A percentile compares a stretch with the other conserved stretches of the same genome.
These are phyloP conservation scores for Paramecium octaurelia DNA, from an alignment of 73 alveolate species.

Conservation along the genomic window DNA sequence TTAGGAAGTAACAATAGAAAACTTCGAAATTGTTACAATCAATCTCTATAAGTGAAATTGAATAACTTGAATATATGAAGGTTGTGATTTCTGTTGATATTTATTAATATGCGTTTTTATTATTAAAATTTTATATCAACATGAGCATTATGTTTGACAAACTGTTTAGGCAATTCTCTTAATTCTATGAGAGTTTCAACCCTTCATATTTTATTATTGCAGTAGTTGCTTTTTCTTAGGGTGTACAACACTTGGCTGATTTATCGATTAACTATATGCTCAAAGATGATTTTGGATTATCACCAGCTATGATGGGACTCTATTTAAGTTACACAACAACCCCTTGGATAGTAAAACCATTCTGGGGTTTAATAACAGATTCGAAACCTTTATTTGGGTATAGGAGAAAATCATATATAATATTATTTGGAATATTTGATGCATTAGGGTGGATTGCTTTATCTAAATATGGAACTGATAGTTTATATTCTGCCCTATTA, in stretches of 20 bases:
- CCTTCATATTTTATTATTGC: slow-evolving; percentile 9
- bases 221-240: slow-evolving; percentile 16
- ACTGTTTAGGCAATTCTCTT: neutral
- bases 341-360: slow-evolving; percentile 90
- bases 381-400: slow-evolving; percentile 84
- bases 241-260: slow-evolving; percentile 60
- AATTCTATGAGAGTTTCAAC: neutral
- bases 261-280: slow-evolving; percentile 58
- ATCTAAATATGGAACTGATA: slow-evolving; percentile 10
- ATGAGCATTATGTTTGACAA: neutral
- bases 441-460: slow-evolving; percentile 71
- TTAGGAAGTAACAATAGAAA: neutral
- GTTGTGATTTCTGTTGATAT: neutral
- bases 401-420: slow-evolving; percentile 81
- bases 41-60: neutral
- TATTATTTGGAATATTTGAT: slow-evolving; percentile 72
- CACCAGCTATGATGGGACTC: slow-evolving; percentile 67
- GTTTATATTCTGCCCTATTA: neutral
- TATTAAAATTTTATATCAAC: neutral
- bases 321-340: slow-evolving; percentile 40
- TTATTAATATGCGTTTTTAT: neutral
- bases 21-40: neutral
- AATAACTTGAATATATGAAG: neutral
- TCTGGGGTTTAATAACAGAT: slow-evolving; percentile 95
- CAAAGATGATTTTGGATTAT: slow-evolving; percentile 63